phyloP scores from a whole-genome alignment of 768 basidiomycete genomes.

The Tylopilus cervinicoccineus region DNA sequence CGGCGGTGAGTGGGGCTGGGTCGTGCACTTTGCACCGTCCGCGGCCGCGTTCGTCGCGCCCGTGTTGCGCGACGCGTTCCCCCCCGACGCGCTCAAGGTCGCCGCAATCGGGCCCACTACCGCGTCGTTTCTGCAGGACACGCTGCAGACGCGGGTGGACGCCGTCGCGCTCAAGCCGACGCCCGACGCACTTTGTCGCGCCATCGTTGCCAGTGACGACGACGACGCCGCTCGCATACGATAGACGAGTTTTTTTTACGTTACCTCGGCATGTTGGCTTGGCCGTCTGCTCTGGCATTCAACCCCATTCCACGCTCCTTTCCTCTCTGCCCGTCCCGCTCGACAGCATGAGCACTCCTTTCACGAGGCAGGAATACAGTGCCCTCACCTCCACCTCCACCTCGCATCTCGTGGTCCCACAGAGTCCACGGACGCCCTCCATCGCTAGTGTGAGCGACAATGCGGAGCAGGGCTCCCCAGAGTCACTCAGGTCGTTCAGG shows the following conservation, averaged over 20 bases:
- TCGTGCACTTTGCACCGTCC: slow-evolving; percentile 75
- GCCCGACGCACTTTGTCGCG: slow-evolving; percentile 44
- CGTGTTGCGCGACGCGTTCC: slow-evolving; percentile 42
- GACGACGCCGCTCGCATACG: slow-evolving; percentile 11
- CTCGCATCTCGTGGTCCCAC: slow-evolving; percentile 17
- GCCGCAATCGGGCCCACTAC: slow-evolving; percentile 75
- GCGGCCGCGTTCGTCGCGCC: slow-evolving; percentile 57
- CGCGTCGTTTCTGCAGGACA: slow-evolving; percentile 43
- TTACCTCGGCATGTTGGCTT: slow-evolving; percentile 4
- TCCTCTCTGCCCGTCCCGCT: neutral
- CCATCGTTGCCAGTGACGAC: slow-evolving; percentile 24
- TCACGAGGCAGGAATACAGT: slow-evolving; percentile 25
- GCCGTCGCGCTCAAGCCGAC: slow-evolving; percentile 54
- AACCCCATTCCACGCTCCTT: slow-evolving; percentile 15
- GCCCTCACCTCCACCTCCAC: slow-evolving; percentile 23
- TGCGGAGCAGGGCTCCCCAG: slow-evolving; percentile 15
- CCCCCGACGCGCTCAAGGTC: slow-evolving; percentile 30
- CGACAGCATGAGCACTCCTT: slow-evolving; percentile 25
- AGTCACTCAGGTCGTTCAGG: slow-evolving; percentile 11
- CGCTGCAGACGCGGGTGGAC: slow-evolving; percentile 46
- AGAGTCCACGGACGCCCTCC: slow-evolving; percentile 20
- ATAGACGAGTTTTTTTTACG: slow-evolving; percentile 6
- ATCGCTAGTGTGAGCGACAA: slow-evolving; percentile 15
- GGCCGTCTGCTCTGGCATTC: neutral
- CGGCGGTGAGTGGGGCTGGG: slow-evolving; percentile 41